These are phyloP conservation scores for Kwoniella europaea DNA, from an alignment of 768 basidiomycete genomes.

Conservation along the genomic window DNA sequence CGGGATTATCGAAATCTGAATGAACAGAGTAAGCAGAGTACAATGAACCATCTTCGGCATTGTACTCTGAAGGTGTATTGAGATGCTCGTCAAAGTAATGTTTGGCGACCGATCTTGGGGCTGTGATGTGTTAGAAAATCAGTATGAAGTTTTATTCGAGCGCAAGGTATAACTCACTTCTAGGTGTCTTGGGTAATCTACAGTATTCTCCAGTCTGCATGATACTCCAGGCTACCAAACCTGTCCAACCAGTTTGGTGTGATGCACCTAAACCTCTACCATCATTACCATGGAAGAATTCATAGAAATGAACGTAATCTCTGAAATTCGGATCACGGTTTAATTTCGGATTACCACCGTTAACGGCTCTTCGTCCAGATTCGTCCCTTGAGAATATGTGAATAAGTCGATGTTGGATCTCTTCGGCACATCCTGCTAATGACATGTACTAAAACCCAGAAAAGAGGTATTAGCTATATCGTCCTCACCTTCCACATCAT, in stretches of 20 bases:
- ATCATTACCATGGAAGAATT: constrained; percentile 95
- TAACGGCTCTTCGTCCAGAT: constrained; percentile 83
- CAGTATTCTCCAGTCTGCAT: constrained; percentile 75
- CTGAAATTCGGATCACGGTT: constrained; percentile 94
- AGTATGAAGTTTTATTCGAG: background rate
- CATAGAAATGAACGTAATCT: constrained; percentile 95
- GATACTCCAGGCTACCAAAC: constrained; percentile 65
- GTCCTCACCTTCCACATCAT: background rate
- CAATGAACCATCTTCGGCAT: constrained; percentile 46
- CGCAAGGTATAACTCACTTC: constrained; percentile 67
- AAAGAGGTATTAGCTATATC: background rate
- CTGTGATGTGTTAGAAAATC: constrained; percentile 59
- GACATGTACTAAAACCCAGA: constrained; percentile 71
- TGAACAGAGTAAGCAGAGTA: constrained; percentile 49
- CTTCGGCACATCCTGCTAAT: constrained; percentile 88
- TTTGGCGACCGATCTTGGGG: constrained; percentile 80
- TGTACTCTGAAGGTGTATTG: constrained; percentile 50
- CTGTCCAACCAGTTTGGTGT: constrained; percentile 94
- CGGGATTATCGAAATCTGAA: constrained; percentile 55
- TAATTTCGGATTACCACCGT: constrained; percentile 84
- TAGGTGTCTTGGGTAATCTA: constrained; percentile 89
- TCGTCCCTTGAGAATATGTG: constrained; percentile 95
- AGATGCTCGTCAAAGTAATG: constrained; percentile 86
- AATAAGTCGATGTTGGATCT: constrained; percentile 98
- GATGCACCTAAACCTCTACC: constrained; percentile 94